phyloP scores from a whole-genome alignment of 2,329 filamentous ascomycete species.

The Fonsecaea multimorphosa region DNA sequence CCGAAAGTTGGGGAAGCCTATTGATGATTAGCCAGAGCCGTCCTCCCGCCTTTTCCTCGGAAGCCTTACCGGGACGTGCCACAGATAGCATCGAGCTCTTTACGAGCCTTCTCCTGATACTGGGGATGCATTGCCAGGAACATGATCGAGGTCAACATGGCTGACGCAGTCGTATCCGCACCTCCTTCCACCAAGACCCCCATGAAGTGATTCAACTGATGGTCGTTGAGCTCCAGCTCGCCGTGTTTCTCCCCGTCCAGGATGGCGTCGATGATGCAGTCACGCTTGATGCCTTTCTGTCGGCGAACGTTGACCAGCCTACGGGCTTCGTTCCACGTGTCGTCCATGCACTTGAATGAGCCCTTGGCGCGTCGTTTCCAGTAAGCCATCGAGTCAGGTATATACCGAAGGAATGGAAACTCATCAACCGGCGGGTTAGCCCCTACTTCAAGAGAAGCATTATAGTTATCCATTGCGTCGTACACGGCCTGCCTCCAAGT shows the following conservation, averaged over 20 bases:
- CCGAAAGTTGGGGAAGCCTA: not conserved
- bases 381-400: conserved; percentile 30
- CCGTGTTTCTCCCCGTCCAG: conserved; percentile 24
- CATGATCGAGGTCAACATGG: conserved; percentile 24
- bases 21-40: not conserved
- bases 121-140: conserved; percentile 55
- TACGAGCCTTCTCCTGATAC: conserved; percentile 57
- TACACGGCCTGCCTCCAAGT: conserved; percentile 30
- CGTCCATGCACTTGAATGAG: conserved; percentile 27
- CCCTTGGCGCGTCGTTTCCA: conserved; percentile 22
- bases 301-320: conserved; percentile 12
- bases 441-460: conserved; percentile 28
- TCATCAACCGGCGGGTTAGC: conserved; percentile 37
- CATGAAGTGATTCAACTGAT: conserved; percentile 27
- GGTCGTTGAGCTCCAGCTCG: conserved; percentile 15
- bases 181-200: conserved; percentile 26
- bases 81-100: conserved; percentile 56
- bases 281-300: conserved; percentile 22
- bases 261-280: conserved; percentile 21
- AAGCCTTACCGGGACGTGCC: conserved; percentile 46
- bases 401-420: conserved; percentile 31
- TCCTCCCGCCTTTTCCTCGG: not conserved
- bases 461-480: conserved; percentile 31
- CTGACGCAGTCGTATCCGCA: conserved; percentile 27
- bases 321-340: conserved; percentile 26